These are phyloP conservation scores for Paramyrothecium roridum DNA, from an alignment of 2,329 filamentous ascomycete genomes.

Conservation along the genomic window DNA sequence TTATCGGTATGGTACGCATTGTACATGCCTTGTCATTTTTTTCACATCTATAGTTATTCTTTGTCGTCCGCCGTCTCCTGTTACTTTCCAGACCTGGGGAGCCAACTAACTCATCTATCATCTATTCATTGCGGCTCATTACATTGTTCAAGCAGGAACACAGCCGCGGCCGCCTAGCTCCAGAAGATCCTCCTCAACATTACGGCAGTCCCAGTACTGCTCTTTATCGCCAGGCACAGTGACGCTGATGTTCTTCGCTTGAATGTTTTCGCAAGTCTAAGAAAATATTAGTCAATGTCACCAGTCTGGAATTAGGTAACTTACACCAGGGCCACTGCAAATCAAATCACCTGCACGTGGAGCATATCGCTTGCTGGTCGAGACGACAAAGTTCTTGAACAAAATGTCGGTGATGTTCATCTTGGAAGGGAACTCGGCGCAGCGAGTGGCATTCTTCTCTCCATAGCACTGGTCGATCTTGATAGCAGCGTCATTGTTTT, in stretches of 20 bases:
- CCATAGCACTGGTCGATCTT: slow-evolving; percentile 16
- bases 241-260: slow-evolving; percentile 40
- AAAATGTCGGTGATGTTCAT: slow-evolving; percentile 15
- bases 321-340: slow-evolving; percentile 17
- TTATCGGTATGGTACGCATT: too few relatives aligned
- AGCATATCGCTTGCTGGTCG: slow-evolving; percentile 12
- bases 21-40: too few relatives aligned
- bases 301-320: neutral
- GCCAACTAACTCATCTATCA: too few relatives aligned
- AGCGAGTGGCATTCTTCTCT: slow-evolving; percentile 4
- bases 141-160: too few relatives aligned
- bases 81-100: too few relatives aligned
- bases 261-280: slow-evolving; percentile 41
- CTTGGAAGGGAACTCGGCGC: slow-evolving; percentile 7
- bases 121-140: too few relatives aligned
- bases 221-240: slow-evolving; percentile 41
- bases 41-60: too few relatives aligned
- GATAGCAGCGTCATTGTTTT: slow-evolving; percentile 49
- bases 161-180: too few relatives aligned
- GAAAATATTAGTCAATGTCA: neutral
- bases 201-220: slow-evolving; percentile 39
- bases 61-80: too few relatives aligned
- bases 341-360: slow-evolving; percentile 16
- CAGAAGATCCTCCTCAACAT: slow-evolving; percentile 16
- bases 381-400: slow-evolving; percentile 19